A percentile compares a stretch with the other conserved stretches of the same genome.
These are phyloP conservation scores for Candida sonorensis DNA, from an alignment of 805 yeast species.

Conservation along the genomic window DNA sequence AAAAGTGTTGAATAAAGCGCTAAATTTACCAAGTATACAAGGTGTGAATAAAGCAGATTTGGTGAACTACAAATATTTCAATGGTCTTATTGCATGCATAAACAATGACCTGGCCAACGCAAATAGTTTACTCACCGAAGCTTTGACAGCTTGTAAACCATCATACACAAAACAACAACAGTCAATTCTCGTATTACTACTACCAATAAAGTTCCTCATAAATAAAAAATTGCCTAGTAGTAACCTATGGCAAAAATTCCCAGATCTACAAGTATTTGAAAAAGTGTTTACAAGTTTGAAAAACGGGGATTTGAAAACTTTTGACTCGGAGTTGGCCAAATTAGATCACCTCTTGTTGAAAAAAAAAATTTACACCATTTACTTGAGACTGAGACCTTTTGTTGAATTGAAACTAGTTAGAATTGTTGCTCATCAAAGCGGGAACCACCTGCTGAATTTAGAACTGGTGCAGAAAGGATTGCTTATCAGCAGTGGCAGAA, in stretches of 20 bases:
- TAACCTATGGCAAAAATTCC: constrained; percentile 33
- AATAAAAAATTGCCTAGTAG: constrained; percentile 41
- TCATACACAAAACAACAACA: constrained; percentile 31
- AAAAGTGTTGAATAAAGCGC: constrained; percentile 54
- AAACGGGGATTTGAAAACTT: constrained; percentile 50
- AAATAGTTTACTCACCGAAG: constrained; percentile 43
- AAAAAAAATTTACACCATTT: constrained; percentile 53
- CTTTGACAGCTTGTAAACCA: constrained; percentile 32
- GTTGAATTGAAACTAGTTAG: constrained; percentile 48
- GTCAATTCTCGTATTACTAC: constrained; percentile 45
- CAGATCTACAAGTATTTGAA: constrained; percentile 38
- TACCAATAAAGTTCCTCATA: constrained; percentile 56
- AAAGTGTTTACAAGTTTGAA: constrained; percentile 41
- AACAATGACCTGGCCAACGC: constrained; percentile 53
- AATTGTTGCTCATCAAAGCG: constrained; percentile 27
- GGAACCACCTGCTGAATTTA: constrained; percentile 15
- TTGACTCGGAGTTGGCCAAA: constrained; percentile 36
- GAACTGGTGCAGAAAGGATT: constrained; percentile 6
- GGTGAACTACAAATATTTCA: constrained; percentile 60
- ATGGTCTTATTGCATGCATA: constrained; percentile 60
- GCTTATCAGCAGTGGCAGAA: constrained; percentile 11
- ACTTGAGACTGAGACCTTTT: constrained; percentile 43
- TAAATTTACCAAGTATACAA: constrained; percentile 45
- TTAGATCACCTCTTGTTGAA: constrained; percentile 47
- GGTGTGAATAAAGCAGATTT: constrained; percentile 43